A percentile compares a stretch with the other conserved stretches of the same genome.
Evolutionary conservation across 257 asterid species (phyloP).

Genomic region (Thymus mandschuricus): DNA sequence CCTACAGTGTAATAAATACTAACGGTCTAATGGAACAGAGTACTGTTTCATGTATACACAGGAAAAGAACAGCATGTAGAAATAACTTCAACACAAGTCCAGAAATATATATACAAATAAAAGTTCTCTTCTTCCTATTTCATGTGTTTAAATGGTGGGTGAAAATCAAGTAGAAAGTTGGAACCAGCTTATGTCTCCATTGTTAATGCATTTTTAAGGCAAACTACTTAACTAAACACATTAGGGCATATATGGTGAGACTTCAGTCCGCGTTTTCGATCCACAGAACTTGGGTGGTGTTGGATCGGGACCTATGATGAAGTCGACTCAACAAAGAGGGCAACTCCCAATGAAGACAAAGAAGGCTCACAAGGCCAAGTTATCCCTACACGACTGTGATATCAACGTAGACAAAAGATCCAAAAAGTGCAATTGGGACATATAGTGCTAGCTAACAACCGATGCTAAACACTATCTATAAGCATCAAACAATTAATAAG

Average conservation of each 20-base stretch:
- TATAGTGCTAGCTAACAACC: slow-evolving; percentile 39
- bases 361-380: slow-evolving; percentile 30
- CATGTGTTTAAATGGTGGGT: background rate
- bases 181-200: background rate
- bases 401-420: slow-evolving; percentile 29
- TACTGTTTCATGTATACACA: background rate
- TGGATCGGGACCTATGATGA: slow-evolving; percentile 27
- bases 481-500: slow-evolving; percentile 7
- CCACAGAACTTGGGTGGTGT: background rate
- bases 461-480: slow-evolving; percentile 15
- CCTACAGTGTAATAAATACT: background rate
- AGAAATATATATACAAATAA: background rate
- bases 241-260: background rate
- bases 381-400: slow-evolving; percentile 36
- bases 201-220: background rate
- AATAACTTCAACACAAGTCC: background rate
- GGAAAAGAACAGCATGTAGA: background rate
- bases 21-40: background rate
- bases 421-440: slow-evolving; percentile 37
- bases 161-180: slow-evolving; percentile 1
- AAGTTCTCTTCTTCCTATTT: background rate
- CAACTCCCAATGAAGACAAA: slow-evolving; percentile 31
- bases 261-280: too few species aligned
- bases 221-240: background rate
- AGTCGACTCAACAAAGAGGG: slow-evolving; percentile 26